Base-by-base conservation (phyloP, 2,329 filamentous ascomycete species). In the Alternaria hordeiaustralica region DNA sequence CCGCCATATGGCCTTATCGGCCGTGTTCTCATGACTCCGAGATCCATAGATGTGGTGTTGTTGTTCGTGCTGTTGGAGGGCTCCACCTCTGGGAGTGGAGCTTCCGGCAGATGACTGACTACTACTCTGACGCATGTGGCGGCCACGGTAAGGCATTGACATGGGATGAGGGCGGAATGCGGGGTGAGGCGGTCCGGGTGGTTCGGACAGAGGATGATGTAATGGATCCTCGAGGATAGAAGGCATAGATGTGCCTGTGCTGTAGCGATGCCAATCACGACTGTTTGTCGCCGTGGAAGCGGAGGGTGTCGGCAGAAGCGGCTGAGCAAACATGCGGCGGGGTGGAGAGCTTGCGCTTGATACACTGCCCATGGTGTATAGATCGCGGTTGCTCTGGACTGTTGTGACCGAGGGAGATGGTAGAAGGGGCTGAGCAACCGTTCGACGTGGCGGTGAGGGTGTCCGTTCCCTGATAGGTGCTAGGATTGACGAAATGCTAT, bases 1-100 rank as follows among this genome's bases (percentile, higher is more conserved):
- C 45, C 83, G 80, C 50, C 82, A 79, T 18, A 90, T 84, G 0
- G 88, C 88, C 49, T 82, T 81, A 51, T 89, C 87, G 13, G 85
- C 85, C 0, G 87, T 86, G 55, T 88, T 85, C 41, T 84, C 77
- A 67, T 74, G 85, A 66, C 71, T 69, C 65, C 69, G 77, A 25
- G 68, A 73, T 55, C 66, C 75, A 50, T 58, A 72, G 63, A 76
- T 74, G 25, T 71, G 67, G 61, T 58, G 76, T 60, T 80, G 78
- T 3, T 72, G 60, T 6, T 71, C 75, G 46, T 80, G 76, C 56
- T 80, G 79, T 41, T 72, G 64, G 57, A 74, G 61, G 11, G 65
- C 60, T 1, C 45, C 51, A 71, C 47, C 72, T 54, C 28, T 66
- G 68, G 25, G 61, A 55, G 36, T 58, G 44, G 54, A n/a, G 33